Base-by-base conservation (phyloP, 257 asterid species). In the Nicotiana benthamiana region DNA sequence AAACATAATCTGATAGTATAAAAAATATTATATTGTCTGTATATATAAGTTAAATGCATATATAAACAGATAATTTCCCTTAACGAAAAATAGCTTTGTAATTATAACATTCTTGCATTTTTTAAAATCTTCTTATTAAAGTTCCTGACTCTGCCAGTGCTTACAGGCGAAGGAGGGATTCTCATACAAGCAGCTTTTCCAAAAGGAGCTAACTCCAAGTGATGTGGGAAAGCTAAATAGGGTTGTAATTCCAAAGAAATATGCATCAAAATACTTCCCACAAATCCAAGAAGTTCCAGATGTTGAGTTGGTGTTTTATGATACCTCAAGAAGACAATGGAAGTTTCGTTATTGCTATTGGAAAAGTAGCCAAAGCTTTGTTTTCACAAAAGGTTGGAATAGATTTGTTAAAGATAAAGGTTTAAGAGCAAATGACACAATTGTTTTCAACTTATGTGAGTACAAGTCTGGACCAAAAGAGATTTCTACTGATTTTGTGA, bases 371-470 rank as follows among this genome's bases (percentile, higher is more conserved):
- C 95, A 90, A 30, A 94, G 96, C 34, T 91, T 80, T 26, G 96
- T 87, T 34, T 90, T 94, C 84, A 92, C 97, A 0, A 84, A 88
- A 74, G 97, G 98, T 0, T 93, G 98, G 98, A 90, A 87, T 40
- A 61, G 87, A 3, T 93, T 90, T 72, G 94, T 88, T 0, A 89
- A 79, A 52, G 95, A 85, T 0, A 91, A 90, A 54, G 82, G 84
- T 12, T 22, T 94, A 51, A 88, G 40, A 24, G 79, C 93, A 0
- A 84, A 68, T 81, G 98, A 93, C 80, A 72, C 64, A 61, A 83
- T 92, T 34, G 57, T 89, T 26, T 91, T 94, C 79, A 87, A 90
- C 57, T 9, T 76, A 80, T 90, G 87, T 27, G 87, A 93, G 80
- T 79, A 77, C n/a, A 80, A 57, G 56, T 83, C 84, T 32, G 70